Evolutionary conservation across 2,329 filamentous ascomycete genomes (phyloP), one percentile per base, ranked within the genome.

Genomic region (Macrophomina tecta): DNA sequence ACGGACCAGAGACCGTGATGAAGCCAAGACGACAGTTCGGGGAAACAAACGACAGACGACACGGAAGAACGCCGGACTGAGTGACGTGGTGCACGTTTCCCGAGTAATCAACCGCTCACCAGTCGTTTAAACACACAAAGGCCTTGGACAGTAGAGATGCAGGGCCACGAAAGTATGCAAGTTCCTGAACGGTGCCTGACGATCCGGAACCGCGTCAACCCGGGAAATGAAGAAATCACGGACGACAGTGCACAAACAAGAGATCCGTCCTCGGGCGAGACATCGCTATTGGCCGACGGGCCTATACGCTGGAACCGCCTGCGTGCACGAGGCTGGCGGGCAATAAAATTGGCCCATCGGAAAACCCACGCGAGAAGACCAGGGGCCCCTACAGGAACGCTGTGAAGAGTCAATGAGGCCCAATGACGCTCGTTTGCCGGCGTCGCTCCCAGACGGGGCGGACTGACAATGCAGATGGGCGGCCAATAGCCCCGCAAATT

Each of bases 151-250:
- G 28, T 8, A 34, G 18, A 4, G 51, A 16, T 53, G 34, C 52
- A 28, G 32, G 34, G 32, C 11, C 32, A 5, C 16, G 42, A 45
- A 45, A 45, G 42, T 45, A 9, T 5, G 9, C 12, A 5, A 14
- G 12, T 45, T 53, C 32, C 52, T 32, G n/a, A 28, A 36, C 52
- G 34, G 52, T 55, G 52, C 52, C 52, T 55, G 52, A 28, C 52
- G 52, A 55, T 55, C 52, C 4, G 42, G 42, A 2, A 45, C 52
- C 32, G 32, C 52, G 36, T 55, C 52, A 36, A 34, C 42, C 38
- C 38, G 38, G 38, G 38, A 11, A 51, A 14, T 9, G 11, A 8
- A 30, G 18, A 51, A 30, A 51, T 11, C 45, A 51, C 23, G 49
- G 28, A 32, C 49, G 23, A 45, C 28, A 30, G 16, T 12, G n/a